Evolutionary conservation across 306 rosid genomes (phyloP).

Genomic region (Prunus padus): DNA sequence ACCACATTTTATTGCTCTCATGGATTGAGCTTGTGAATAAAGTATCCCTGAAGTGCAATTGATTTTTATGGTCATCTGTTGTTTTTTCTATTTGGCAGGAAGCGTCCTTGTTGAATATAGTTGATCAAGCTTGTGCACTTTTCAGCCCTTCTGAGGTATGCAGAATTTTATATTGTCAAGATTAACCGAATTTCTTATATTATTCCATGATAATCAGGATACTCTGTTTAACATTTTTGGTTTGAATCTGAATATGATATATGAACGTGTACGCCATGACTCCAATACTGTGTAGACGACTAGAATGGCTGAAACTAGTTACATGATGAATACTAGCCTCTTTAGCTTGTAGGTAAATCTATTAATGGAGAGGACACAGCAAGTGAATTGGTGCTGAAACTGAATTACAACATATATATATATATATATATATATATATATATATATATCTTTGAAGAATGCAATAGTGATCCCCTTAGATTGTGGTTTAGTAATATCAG

Average conservation of each 20-base stretch:
- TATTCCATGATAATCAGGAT: neutral
- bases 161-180: constrained; percentile 11
- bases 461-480: neutral
- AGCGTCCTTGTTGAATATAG: constrained; percentile 79
- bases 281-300: neutral
- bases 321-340: neutral
- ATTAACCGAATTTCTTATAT: neutral
- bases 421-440: no score
- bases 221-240: neutral
- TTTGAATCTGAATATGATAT: neutral
- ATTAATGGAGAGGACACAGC: neutral
- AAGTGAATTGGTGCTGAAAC: neutral
- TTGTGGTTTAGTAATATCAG: neutral
- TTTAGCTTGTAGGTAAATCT: neutral
- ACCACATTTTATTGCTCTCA: neutral
- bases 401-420: no score
- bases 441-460: neutral
- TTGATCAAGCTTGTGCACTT: constrained; percentile 79
- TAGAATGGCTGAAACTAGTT: neutral
- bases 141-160: constrained; percentile 74
- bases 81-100: constrained; percentile 59
- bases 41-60: constrained; percentile 11
- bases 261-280: neutral
- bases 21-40: constrained; percentile 8
- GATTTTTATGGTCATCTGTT: constrained; percentile 16